These are phyloP conservation scores for Metschnikowia kofuensis DNA, from an alignment of 805 yeast species.

Conservation along the genomic window DNA sequence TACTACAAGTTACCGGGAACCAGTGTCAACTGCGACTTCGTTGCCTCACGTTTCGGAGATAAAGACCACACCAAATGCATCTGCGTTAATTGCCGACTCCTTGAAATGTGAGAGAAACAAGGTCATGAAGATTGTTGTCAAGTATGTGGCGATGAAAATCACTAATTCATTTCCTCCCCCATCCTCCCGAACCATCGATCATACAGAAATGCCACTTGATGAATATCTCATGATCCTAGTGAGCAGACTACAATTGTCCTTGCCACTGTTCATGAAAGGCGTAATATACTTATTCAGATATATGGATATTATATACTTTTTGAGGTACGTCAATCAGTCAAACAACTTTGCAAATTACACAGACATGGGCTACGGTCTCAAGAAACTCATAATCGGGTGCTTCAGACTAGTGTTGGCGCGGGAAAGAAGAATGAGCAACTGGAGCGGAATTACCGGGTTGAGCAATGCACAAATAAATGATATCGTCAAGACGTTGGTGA, in stretches of 20 bases:
- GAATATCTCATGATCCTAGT: slow-evolving; percentile 37
- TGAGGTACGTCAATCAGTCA: slow-evolving; percentile 44
- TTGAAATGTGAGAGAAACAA: slow-evolving; percentile 33
- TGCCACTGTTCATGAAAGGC: slow-evolving; percentile 39
- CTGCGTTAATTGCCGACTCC: slow-evolving; percentile 16
- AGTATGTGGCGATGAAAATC: slow-evolving; percentile 42
- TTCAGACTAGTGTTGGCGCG: slow-evolving; percentile 36
- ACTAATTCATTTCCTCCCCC: slow-evolving; percentile 44
- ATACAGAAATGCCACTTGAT: slow-evolving; percentile 37
- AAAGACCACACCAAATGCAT: background rate
- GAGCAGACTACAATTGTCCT: slow-evolving; percentile 33
- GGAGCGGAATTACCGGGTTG: slow-evolving; percentile 38
- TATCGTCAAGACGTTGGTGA: slow-evolving; percentile 34
- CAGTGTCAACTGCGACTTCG: background rate
- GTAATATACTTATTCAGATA: slow-evolving; percentile 43
- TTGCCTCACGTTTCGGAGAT: slow-evolving; percentile 1
- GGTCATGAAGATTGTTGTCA: slow-evolving; percentile 41
- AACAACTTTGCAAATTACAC: slow-evolving; percentile 43
- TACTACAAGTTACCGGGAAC: background rate
- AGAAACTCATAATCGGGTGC: slow-evolving; percentile 42
- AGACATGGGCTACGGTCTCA: slow-evolving; percentile 42
- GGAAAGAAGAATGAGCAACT: slow-evolving; percentile 28
- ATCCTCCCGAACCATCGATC: slow-evolving; percentile 22
- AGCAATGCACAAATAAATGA: slow-evolving; percentile 32
- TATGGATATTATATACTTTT: slow-evolving; percentile 45